Evolutionary conservation across 257 asterid genomes (phyloP).

Genomic region (Fraxinus pennsylvanica): DNA sequence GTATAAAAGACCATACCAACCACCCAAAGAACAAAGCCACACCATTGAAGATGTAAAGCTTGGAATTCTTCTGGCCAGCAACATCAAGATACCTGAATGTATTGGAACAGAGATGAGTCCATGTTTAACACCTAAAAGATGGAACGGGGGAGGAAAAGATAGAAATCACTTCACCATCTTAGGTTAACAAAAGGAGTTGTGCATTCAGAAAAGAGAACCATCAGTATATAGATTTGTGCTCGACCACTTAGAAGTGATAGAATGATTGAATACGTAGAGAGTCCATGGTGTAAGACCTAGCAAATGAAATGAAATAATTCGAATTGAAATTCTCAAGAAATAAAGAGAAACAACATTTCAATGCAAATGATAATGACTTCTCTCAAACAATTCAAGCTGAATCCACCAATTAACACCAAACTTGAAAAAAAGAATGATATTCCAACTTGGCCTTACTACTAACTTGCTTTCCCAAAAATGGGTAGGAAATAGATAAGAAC

Average conservation of each 20-base stretch:
- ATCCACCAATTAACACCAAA: constrained; percentile 12
- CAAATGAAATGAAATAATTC: constrained; percentile 24
- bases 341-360: not conserved
- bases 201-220: constrained; percentile 90
- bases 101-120: constrained; percentile 16
- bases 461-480: not conserved
- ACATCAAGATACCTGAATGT: constrained; percentile 72
- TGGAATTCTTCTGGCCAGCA: constrained; percentile 72
- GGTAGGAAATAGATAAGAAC: not conserved
- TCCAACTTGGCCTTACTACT: not conserved
- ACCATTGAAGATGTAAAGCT: constrained; percentile 67
- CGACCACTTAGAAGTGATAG: constrained; percentile 83
- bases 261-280: constrained; percentile 70
- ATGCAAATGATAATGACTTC: not conserved
- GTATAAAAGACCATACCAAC: constrained; percentile 65
- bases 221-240: constrained; percentile 72
- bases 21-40: constrained; percentile 87
- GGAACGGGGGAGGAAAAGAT: constrained; percentile 13
- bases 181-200: constrained; percentile 92
- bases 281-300: constrained; percentile 87
- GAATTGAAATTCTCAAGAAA: constrained; percentile 6
- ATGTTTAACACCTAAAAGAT: constrained; percentile 6
- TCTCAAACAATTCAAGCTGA: not conserved
- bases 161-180: constrained; percentile 64
- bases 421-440: not conserved